Conservation (phyloP, 2,329 filamentous ascomycete species). For the Sarocladium strictum region DNA sequence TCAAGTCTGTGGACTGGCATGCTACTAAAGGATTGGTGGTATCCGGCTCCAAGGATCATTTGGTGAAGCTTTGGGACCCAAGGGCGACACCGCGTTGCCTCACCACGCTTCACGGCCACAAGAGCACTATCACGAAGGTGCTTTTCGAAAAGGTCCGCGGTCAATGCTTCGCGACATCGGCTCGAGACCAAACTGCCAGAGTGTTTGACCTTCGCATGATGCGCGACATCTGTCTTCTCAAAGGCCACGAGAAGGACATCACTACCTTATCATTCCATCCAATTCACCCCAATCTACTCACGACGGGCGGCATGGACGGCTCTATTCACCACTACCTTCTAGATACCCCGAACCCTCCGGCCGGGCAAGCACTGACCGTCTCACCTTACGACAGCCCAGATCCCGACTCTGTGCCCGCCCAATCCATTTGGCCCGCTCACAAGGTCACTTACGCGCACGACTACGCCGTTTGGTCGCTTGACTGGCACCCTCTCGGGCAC, state of each 20-base stretch:
- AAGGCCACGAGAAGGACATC: conserved; percentile 94
- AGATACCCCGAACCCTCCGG: conserved; percentile 83
- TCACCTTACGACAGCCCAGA: conserved; percentile 84
- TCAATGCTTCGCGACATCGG: conserved; percentile 82
- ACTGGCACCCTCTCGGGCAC: conserved; percentile 96
- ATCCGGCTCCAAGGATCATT: conserved; percentile 94
- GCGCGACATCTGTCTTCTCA: conserved; percentile 89
- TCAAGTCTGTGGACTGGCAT: conserved; percentile 96
- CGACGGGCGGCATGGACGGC: conserved; percentile 85
- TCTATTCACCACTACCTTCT: conserved; percentile 91
- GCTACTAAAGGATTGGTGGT: conserved; percentile 89
- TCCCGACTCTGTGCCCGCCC: conserved; percentile 70
- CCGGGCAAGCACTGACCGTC: conserved; percentile 62
- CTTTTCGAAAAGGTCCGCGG: conserved; percentile 83
- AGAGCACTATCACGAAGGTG: conserved; percentile 93
- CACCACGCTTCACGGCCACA: conserved; percentile 92
- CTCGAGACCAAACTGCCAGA: conserved; percentile 84
- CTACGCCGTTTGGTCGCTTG: conserved; percentile 93
- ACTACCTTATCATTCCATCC: conserved; percentile 92
- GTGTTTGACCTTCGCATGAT: conserved; percentile 97
- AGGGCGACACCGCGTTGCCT: conserved; percentile 73
- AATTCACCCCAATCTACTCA: conserved; percentile 80
- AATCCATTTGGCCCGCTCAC: conserved; percentile 90
- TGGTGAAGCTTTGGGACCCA: conserved; percentile 98
- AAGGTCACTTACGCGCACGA: conserved; percentile 83